Percentiles rank a stretch among this genome's conserved stretches.
phyloP scores from a whole-genome alignment of 305 asterid species.

The Vinca major region DNA sequence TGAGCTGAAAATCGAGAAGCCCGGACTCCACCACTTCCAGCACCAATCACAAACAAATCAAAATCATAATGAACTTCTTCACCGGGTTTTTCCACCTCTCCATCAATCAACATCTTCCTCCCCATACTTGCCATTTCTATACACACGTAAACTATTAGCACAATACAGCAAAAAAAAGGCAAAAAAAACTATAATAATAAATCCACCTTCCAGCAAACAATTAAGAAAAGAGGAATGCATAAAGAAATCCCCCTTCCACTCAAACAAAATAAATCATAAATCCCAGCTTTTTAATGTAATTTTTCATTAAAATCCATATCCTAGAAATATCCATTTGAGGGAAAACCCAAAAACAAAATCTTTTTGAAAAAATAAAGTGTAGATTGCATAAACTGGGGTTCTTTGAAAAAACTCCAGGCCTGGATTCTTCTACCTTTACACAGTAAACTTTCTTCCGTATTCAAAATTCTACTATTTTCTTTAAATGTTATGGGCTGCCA shows the following conservation, averaged over 20 bases:
- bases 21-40: conserved; percentile 99
- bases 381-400: neutral
- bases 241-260: conserved; percentile 15
- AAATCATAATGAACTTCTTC: conserved; percentile 54
- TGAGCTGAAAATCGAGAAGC: conserved; percentile 87
- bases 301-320: no score
- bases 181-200: neutral
- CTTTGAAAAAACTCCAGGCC: neutral
- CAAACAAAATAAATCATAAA: conserved; percentile 12
- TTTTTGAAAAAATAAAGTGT: neutral
- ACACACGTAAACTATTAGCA: conserved; percentile 17
- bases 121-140: conserved; percentile 53
- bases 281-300: neutral
- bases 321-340: neutral
- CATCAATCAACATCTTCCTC: conserved; percentile 88
- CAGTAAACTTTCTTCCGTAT: neutral
- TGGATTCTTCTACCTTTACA: neutral
- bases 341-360: neutral
- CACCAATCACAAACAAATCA: conserved; percentile 93
- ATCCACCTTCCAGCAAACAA: conserved; percentile 8
- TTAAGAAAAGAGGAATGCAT: neutral
- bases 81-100: conserved; percentile 38
- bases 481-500: neutral
- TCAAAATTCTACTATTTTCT: neutral
- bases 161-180: conserved; percentile 11